Evolutionary conservation across 106 monocot genomes (phyloP).

Genomic region (Cymbidium sinense): DNA sequence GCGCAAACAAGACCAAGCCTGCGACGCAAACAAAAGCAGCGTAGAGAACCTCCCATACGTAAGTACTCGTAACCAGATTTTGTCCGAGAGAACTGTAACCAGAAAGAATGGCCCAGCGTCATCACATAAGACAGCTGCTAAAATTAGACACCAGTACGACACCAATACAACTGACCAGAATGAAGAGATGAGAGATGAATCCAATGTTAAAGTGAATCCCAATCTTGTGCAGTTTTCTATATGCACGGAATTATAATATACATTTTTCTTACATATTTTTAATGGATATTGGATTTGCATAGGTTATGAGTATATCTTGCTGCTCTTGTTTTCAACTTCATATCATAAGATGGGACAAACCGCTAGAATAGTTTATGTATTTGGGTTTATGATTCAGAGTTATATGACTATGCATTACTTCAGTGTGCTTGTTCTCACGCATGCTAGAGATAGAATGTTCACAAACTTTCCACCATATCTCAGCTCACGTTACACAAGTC

Average conservation of each 20-base stretch:
- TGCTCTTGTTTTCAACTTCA: too few relatives aligned
- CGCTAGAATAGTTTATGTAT: not conserved
- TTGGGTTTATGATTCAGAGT: too few relatives aligned
- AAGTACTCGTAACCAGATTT: slow-evolving; percentile 64
- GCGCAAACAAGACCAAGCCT: slow-evolving; percentile 84
- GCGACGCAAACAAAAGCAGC: slow-evolving; percentile 59
- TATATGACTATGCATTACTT: not conserved
- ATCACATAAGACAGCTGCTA: not conserved
- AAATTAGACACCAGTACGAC: not conserved
- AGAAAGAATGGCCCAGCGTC: not conserved
- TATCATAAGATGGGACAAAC: not conserved
- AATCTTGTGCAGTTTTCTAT: too few relatives aligned
- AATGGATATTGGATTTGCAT: too few relatives aligned
- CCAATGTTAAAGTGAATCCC: too few relatives aligned
- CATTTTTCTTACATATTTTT: too few relatives aligned
- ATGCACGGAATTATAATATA: too few relatives aligned
- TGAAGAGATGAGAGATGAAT: not conserved
- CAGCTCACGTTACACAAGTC: not conserved
- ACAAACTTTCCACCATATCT: not conserved
- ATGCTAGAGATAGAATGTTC: not conserved
- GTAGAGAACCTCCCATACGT: slow-evolving; percentile 70
- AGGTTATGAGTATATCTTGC: too few relatives aligned
- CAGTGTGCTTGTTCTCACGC: too few relatives aligned
- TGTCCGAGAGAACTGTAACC: slow-evolving; percentile 87
- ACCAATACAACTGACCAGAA: not conserved